Base-by-base conservation (phyloP, 2,329 filamentous ascomycete genomes). In the Nemania diffusa region DNA sequence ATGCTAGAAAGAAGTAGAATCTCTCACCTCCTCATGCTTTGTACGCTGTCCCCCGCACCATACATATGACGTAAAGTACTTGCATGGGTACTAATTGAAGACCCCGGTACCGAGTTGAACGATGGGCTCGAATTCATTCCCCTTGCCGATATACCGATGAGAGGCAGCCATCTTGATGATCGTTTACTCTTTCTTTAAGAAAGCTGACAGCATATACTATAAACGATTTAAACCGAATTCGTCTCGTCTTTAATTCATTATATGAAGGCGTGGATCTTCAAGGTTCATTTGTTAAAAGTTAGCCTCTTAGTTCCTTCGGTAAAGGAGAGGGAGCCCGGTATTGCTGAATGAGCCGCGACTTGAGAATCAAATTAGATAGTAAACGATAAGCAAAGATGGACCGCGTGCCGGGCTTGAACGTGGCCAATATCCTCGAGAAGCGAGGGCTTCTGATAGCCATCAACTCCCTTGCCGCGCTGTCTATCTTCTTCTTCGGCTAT, bases 401-500 rank as follows among this genome's bases (percentile, higher is more conserved):
- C 59, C 75, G 74, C 32, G 63, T 78, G 57, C 75, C 76, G 13
- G 76, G 76, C 59, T 69, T 74, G 58, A 77, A 78, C 26, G 75
- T 77, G 22, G 76, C 75, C 59, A 78, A 78, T 64, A 57, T 75
- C 68, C 67, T 77, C 48, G 74, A 78, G 73, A 78, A 78, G 73
- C 71, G 70, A 6, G 65, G 71, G 69, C 72, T 78, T 5, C 71
- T 78, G 32, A 71, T 74, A 13, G 76, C 75, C 42, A 86, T 91
- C 77, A 91, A 91, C 75, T 84, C 83, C 55, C 80, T 91, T 15
- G 89, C 89, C 0, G 88, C 83, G 1, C 77, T 91, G 15, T 90
- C 88, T 15, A 91, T 91, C 69, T 88, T 91, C 77, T 91, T 91
- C 81, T 91, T 91, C 72, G 89, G 84, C 44, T 86, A 86, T 72